These are phyloP conservation scores for Huntiella decipiens DNA, from an alignment of 2,329 filamentous ascomycete species.

Conservation along the genomic window DNA sequence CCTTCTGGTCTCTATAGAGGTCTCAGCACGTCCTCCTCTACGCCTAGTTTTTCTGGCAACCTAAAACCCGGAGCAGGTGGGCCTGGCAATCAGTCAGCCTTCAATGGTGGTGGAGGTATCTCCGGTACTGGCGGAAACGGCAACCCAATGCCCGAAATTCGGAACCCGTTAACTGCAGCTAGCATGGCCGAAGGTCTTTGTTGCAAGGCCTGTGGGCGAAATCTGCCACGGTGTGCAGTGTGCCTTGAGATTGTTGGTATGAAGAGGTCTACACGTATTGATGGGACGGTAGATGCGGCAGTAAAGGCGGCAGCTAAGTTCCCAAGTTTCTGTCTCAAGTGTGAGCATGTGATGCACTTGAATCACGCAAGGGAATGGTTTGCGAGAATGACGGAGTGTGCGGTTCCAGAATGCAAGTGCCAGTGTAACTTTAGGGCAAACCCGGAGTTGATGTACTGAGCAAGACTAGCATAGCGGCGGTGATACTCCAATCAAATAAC, in stretches of 20 bases:
- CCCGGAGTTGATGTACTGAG: conserved; percentile 34
- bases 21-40: too few species aligned
- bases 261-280: conserved; percentile 39
- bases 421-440: conserved; percentile 43
- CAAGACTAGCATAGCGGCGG: background rate
- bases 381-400: conserved; percentile 42
- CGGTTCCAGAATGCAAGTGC: conserved; percentile 49
- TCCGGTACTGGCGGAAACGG: too few species aligned
- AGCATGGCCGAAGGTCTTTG: conserved; percentile 41
- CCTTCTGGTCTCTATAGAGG: conserved; percentile 16
- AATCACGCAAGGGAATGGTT: conserved; percentile 53
- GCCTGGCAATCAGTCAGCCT: too few species aligned
- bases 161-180: conserved; percentile 39
- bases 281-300: conserved; percentile 28
- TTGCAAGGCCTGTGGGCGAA: conserved; percentile 47
- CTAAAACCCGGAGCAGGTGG: too few species aligned
- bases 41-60: too few species aligned
- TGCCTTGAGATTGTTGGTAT: conserved; percentile 49
- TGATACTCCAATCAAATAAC: background rate
- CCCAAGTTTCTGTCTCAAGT: conserved; percentile 49
- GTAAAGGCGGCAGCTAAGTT: conserved; percentile 35
- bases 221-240: conserved; percentile 47
- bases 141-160: conserved; percentile 5
- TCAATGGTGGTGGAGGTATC: too few species aligned
- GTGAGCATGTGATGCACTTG: conserved; percentile 48